These are phyloP conservation scores for Penicillium pulvis DNA, from an alignment of 495 filamentous ascomycete species.

Conservation along the genomic window DNA sequence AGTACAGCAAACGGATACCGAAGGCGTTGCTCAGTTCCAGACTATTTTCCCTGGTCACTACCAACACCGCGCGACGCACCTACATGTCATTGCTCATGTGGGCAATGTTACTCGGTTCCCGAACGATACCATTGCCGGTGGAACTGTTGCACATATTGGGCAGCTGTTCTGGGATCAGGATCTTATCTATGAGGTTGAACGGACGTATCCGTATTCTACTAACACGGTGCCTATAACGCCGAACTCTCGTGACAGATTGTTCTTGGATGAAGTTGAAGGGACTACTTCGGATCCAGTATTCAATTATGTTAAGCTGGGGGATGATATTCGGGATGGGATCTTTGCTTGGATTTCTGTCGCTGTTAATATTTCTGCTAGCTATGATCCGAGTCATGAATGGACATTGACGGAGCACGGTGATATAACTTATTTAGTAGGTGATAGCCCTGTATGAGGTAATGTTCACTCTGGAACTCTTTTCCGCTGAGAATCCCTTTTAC, in stretches of 20 bases:
- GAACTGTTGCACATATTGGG: constrained; percentile 55
- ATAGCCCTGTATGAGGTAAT: background rate
- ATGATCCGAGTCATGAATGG: constrained; percentile 11
- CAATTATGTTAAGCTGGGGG: constrained; percentile 58
- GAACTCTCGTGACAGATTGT: constrained; percentile 54
- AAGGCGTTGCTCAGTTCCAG: constrained; percentile 52
- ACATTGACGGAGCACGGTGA: constrained; percentile 7
- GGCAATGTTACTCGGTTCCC: constrained; percentile 46
- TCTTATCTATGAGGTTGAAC: constrained; percentile 48
- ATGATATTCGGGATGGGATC: constrained; percentile 51
- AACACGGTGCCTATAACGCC: constrained; percentile 48
- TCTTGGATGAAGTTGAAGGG: constrained; percentile 47
- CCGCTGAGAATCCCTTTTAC: no score
- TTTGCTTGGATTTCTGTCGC: constrained; percentile 56
- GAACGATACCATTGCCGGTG: constrained; percentile 54
- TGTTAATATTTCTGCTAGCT: constrained; percentile 38
- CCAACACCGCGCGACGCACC: constrained; percentile 48
- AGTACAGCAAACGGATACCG: constrained; percentile 46
- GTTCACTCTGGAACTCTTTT: background rate
- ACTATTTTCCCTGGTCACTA: constrained; percentile 58
- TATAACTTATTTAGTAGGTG: constrained; percentile 2
- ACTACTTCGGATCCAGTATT: constrained; percentile 57
- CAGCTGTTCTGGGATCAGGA: constrained; percentile 61
- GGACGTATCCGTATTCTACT: constrained; percentile 54
- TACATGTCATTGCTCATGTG: constrained; percentile 51